Conservation (phyloP, 176 grass and related monocot species). For the Elaeis guineensis region DNA sequence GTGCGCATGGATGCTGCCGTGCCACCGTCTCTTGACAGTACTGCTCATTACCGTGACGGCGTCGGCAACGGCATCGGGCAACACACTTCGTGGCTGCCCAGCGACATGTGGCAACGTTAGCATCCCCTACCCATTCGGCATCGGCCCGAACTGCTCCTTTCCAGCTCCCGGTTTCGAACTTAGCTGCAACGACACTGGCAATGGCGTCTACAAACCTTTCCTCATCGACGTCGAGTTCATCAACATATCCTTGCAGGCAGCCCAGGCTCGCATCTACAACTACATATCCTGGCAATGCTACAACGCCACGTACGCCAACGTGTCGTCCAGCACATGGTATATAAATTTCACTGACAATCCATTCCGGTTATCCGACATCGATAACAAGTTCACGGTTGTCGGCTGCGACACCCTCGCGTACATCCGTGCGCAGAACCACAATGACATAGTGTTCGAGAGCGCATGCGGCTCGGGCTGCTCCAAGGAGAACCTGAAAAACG, state of each 20-base stretch:
- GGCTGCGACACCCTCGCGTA: slow-evolving; percentile 64
- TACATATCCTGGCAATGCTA: slow-evolving; percentile 42
- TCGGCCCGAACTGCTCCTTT: slow-evolving; percentile 41
- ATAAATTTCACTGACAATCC: too few relatives aligned
- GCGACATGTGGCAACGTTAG: slow-evolving; percentile 39
- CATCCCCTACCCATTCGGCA: slow-evolving; percentile 76
- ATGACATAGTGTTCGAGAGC: slow-evolving; percentile 25
- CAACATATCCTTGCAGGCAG: too few relatives aligned
- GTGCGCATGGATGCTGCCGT: too few relatives aligned
- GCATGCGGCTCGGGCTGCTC: slow-evolving; percentile 28
- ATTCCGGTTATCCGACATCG: slow-evolving; percentile 39
- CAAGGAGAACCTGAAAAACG: slow-evolving; percentile 17
- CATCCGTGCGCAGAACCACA: slow-evolving; percentile 17
- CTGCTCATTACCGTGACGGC: too few relatives aligned
- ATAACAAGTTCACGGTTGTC: slow-evolving; percentile 58
- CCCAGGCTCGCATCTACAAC: too few relatives aligned
- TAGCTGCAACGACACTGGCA: slow-evolving; percentile 17
- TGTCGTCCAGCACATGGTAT: too few relatives aligned
- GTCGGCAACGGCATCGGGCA: too few relatives aligned
- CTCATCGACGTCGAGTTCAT: slow-evolving; percentile 22
- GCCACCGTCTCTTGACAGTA: too few relatives aligned
- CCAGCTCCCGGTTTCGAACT: slow-evolving; percentile 45
- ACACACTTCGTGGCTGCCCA: slow-evolving; percentile 21
- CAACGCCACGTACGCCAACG: background rate
- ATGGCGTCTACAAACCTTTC: slow-evolving; percentile 20